phyloP scores from a whole-genome alignment of 805 yeast genomes.

The Scheffersomyces stipitis region DNA sequence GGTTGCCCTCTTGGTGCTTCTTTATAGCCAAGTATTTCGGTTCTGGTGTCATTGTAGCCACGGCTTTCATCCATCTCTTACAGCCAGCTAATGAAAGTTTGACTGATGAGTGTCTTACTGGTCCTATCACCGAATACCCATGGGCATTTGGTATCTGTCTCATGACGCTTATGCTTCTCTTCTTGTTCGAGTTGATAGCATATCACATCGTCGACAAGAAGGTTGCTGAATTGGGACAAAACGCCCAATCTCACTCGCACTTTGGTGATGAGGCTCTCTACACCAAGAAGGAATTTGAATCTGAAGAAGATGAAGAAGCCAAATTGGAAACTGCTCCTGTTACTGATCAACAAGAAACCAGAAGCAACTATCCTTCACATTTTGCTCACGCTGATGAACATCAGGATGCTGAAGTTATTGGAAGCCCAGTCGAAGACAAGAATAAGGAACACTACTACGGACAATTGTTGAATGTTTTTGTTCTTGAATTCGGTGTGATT shows the following conservation, averaged over 20 bases:
- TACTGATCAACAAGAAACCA: neutral
- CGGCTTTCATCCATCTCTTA: constrained; percentile 74
- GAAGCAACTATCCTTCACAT: constrained; percentile 37
- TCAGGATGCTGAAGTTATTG: constrained; percentile 44
- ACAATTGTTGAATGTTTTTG: constrained; percentile 56
- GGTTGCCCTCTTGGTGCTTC: constrained; percentile 62
- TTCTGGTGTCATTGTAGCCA: constrained; percentile 77
- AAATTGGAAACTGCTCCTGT: constrained; percentile 7
- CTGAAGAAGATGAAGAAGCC: constrained; percentile 13
- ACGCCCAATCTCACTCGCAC: constrained; percentile 46
- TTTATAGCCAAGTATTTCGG: constrained; percentile 75
- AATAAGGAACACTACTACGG: constrained; percentile 52
- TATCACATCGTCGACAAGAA: constrained; percentile 45
- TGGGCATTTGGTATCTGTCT: constrained; percentile 55
- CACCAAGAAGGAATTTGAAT: constrained; percentile 24
- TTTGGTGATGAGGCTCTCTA: constrained; percentile 46
- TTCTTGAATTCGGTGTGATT: constrained; percentile 75
- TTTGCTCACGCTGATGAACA: constrained; percentile 43
- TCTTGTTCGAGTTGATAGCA: constrained; percentile 51
- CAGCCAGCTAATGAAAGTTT: constrained; percentile 67
- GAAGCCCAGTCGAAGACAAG: constrained; percentile 32
- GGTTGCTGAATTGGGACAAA: constrained; percentile 20
- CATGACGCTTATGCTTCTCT: constrained; percentile 51
- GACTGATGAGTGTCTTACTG: constrained; percentile 59
- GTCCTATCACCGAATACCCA: constrained; percentile 52